These are phyloP conservation scores for Trypanosoma lewisi DNA, from an alignment of 208 protist species.

Conservation along the genomic window DNA sequence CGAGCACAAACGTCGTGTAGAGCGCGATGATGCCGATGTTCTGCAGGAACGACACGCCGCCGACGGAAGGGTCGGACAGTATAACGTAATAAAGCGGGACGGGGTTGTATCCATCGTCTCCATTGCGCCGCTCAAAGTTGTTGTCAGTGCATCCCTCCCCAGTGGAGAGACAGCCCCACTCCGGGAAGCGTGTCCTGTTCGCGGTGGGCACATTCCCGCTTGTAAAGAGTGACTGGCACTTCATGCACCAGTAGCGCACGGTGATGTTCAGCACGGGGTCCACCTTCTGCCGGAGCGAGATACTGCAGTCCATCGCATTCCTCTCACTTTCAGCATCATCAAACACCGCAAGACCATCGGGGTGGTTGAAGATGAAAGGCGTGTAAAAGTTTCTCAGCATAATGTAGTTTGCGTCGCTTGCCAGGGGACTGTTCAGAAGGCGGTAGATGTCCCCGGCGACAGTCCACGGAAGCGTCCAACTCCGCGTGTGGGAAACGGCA, in stretches of 20 bases:
- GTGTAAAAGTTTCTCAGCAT: constrained; percentile 37
- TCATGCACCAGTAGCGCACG: constrained; percentile 69
- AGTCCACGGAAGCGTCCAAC: constrained; percentile 39
- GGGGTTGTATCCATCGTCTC: constrained; percentile 1
- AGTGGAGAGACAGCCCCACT: constrained; percentile 48
- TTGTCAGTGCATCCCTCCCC: constrained; percentile 34
- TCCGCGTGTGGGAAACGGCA: constrained; percentile 23
- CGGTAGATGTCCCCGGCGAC: constrained; percentile 32
- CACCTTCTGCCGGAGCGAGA: constrained; percentile 42
- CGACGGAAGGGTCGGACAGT: constrained; percentile 50
- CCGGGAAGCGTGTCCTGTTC: constrained; percentile 30
- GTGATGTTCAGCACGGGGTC: constrained; percentile 28
- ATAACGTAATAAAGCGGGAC: constrained; percentile 53
- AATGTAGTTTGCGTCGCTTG: constrained; percentile 6
- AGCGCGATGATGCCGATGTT: constrained; percentile 72
- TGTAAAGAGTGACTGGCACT: constrained; percentile 67
- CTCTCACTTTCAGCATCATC: constrained; percentile 11
- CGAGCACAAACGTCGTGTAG: constrained; percentile 85
- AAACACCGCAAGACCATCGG: constrained; percentile 23
- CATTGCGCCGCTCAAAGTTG: constrained; percentile 45
- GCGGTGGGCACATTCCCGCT: constrained; percentile 49
- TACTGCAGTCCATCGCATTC: constrained; percentile 50
- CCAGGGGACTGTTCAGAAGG: constrained; percentile 27
- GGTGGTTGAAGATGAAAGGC: constrained; percentile 62
- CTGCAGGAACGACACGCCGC: constrained; percentile 55